Conservation (phyloP, 2,329 filamentous ascomycete genomes). For the Hirsutella minnesotensis region DNA sequence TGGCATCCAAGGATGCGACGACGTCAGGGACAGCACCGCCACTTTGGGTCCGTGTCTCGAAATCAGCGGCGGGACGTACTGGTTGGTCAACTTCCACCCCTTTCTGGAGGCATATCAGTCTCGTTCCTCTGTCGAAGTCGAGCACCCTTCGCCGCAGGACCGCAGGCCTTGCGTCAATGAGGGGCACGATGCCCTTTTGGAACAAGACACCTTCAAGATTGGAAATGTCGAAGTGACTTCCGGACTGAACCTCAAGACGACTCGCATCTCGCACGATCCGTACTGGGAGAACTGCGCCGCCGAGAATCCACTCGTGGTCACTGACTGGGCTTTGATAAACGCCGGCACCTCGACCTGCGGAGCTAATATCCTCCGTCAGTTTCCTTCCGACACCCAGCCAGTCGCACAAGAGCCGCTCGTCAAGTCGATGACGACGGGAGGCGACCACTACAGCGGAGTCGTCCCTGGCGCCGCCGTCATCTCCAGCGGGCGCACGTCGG, state of each 20-base stretch:
- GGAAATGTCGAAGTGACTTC: constrained; percentile 27
- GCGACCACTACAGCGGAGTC: constrained; percentile 9
- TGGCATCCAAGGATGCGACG: constrained; percentile 18
- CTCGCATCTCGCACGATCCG: constrained; percentile 28
- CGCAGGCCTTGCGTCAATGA: constrained; percentile 21
- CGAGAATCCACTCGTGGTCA: constrained; percentile 28
- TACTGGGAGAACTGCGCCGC: constrained; percentile 31
- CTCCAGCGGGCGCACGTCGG: constrained; percentile 31
- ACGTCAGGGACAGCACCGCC: constrained; percentile 23
- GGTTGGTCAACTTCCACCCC: constrained; percentile 32
- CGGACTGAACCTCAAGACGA: constrained; percentile 29
- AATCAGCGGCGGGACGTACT: constrained; percentile 24
- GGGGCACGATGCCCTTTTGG: constrained; percentile 23
- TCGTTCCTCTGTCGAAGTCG: constrained; percentile 15
- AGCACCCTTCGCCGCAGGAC: constrained; percentile 30
- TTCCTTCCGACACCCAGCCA: constrained; percentile 22
- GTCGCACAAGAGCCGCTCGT: constrained; percentile 20
- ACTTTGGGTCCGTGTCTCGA: constrained; percentile 29
- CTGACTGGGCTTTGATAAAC: constrained; percentile 30
- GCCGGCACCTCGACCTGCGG: constrained; percentile 14
- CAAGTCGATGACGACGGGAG: constrained; percentile 10
- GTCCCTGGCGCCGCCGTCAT: constrained; percentile 22
- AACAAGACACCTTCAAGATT: constrained; percentile 16
- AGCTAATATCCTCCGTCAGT: constrained; percentile 29
- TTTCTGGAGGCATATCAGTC: constrained; percentile 24